Evolutionary conservation across 495 filamentous ascomycete genomes (phyloP), one percentile per base, ranked within the genome.

Genomic region (Penicillium argentinense): DNA sequence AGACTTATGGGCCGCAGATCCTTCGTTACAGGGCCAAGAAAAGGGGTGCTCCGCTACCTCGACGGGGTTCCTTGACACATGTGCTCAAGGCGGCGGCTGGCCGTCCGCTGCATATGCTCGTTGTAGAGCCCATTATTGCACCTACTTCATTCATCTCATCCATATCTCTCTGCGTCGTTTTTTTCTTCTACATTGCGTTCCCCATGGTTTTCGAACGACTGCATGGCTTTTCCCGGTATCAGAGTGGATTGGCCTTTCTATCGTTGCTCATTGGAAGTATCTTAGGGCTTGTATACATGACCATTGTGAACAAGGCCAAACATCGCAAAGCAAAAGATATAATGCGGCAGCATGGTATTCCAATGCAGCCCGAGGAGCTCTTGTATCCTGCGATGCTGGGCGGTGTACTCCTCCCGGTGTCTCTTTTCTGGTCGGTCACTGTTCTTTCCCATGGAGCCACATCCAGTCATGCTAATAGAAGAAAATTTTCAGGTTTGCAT

Each of bases 221-320:
- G 12, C 45, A 51, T 26, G 11, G 32, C 5, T 51, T 51, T 27
- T 30, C 47, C 8, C n/a, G 40, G 6, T 51, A 51, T 14, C 32
- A 51, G 32, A 41, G 44, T 13, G 47, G 47, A 9, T 33, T 51
- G 30, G 40, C 47, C 13, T 51, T 51, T 21, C n/a, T 45, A 12
- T 41, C 47, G 9, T 28, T 51, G 7, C 9, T 51, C 24, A 24
- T 51, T 19, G 47, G 47, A 19, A 44, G 19, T 18, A 29, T 51
- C 9, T 24, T 51, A n/a, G 14, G 14, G 14, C 47, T 41, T 27
- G 30, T n/a, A n/a, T n/a, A n/a, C n/a, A n/a, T n/a, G n/a, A n/a
- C n/a, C n/a, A n/a, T n/a, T n/a, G n/a, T n/a, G n/a, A n/a, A n/a
- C n/a, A n/a, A n/a, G n/a, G n/a, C n/a, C n/a, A n/a, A n/a, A n/a